phyloP scores from a whole-genome alignment of 306 rosid genomes.

The Trifolium subterraneum region DNA sequence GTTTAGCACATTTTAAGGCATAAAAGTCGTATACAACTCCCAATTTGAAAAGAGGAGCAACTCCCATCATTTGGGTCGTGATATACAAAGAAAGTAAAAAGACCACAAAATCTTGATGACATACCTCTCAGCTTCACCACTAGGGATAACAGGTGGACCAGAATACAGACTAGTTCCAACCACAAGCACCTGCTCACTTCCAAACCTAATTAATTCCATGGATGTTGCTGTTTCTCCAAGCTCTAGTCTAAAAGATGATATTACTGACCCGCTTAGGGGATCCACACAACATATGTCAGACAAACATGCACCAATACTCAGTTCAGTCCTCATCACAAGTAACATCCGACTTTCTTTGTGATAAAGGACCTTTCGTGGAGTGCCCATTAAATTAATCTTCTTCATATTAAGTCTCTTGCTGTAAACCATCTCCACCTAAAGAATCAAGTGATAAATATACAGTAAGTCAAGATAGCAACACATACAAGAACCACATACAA shows the following conservation, averaged over 20 bases:
- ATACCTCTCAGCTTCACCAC: slow-evolving; percentile 92
- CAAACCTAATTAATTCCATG: slow-evolving; percentile 80
- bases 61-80: slow-evolving; percentile 35
- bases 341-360: slow-evolving; percentile 80
- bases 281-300: slow-evolving; percentile 91
- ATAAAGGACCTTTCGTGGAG: slow-evolving; percentile 92
- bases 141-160: slow-evolving; percentile 80
- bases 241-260: slow-evolving; percentile 79
- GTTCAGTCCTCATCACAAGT: slow-evolving; percentile 92
- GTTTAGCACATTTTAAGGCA: slow-evolving; percentile 32
- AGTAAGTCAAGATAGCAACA: slow-evolving; percentile 39
- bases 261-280: slow-evolving; percentile 78
- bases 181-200: slow-evolving; percentile 84
- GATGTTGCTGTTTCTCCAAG: slow-evolving; percentile 88
- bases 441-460: slow-evolving; percentile 41
- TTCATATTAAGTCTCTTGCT: slow-evolving; percentile 93
- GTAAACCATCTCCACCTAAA: slow-evolving; percentile 95
- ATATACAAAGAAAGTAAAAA: slow-evolving; percentile 13
- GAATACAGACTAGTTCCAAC: slow-evolving; percentile 86
- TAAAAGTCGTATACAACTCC: slow-evolving; percentile 23
- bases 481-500: slow-evolving; percentile 32
- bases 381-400: slow-evolving; percentile 90
- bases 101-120: slow-evolving; percentile 36
- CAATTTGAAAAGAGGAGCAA: slow-evolving; percentile 25
- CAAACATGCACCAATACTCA: slow-evolving; percentile 62